A percentile compares a stretch with the other conserved stretches of the same genome.
Conservation (phyloP, 2,329 filamentous ascomycete species). For the Ophiocordyceps polyrhachis-furcata region DNA sequence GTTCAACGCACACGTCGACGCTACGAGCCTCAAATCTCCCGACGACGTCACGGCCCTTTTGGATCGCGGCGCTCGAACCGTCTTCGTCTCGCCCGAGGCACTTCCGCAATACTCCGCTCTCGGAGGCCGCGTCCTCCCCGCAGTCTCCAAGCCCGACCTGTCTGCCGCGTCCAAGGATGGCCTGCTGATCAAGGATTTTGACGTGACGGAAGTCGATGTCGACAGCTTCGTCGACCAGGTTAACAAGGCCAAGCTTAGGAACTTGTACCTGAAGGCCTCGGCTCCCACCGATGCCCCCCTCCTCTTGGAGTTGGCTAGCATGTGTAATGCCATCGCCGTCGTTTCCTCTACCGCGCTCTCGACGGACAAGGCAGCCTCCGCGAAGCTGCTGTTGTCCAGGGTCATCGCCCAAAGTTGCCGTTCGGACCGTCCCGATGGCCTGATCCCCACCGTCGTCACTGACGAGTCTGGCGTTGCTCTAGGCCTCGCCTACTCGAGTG, state of each 20-base stretch:
- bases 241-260: conserved; percentile 25
- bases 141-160: conserved; percentile 26
- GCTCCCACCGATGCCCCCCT: conserved; percentile 25
- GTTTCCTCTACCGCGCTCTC: conserved; percentile 55
- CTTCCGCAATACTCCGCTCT: conserved; percentile 39
- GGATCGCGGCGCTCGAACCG: conserved; percentile 66
- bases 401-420: conserved; percentile 58
- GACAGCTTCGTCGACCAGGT: conserved; percentile 24
- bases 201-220: conserved; percentile 21
- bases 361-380: conserved; percentile 40
- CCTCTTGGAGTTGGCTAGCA: conserved; percentile 28
- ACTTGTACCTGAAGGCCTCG: conserved; percentile 31
- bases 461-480: conserved; percentile 73
- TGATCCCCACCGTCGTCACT: conserved; percentile 79
- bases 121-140: conserved; percentile 35
- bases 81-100: conserved; percentile 61
- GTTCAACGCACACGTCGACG: conserved; percentile 57
- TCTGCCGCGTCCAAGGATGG: conserved; percentile 27
- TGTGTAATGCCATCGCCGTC: conserved; percentile 47
- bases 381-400: conserved; percentile 40
- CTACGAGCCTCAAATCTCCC: conserved; percentile 43
- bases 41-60: conserved; percentile 67
- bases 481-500: conserved; percentile 85
- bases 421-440: conserved; percentile 64
- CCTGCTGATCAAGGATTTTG: conserved; percentile 33